Percentiles rank a stretch among this genome's conserved stretches.
Conservation (phyloP, 2,329 filamentous ascomycete species). For the Colletotrichum lini region DNA sequence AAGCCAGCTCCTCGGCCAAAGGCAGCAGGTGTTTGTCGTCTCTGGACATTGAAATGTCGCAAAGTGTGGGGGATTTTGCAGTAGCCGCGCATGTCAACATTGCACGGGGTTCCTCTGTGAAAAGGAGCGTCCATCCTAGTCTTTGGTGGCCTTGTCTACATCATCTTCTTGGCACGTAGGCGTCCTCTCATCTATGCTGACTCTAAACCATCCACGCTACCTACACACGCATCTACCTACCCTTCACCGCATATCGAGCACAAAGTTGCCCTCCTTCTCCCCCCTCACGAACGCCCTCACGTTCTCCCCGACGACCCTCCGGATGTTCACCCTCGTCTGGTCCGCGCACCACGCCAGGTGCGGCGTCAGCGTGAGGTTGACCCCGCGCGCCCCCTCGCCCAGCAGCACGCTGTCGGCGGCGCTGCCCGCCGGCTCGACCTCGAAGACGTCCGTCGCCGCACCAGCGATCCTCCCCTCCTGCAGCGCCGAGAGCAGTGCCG, state of each 20-base stretch:
- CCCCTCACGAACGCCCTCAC: conserved; percentile 30
- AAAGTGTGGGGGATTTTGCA: conserved; percentile 20
- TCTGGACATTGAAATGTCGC: conserved; percentile 17
- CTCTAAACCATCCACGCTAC: not conserved
- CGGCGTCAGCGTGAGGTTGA: conserved; percentile 52
- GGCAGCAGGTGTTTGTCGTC: not conserved
- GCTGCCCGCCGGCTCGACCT: conserved; percentile 45
- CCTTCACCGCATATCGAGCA: conserved; percentile 33
- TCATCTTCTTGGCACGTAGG: too few relatives aligned
- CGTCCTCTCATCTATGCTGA: not conserved
- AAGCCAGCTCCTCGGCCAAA: not conserved
- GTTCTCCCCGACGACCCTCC: conserved; percentile 40
- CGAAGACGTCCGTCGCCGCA: conserved; percentile 54
- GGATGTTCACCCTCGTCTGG: conserved; percentile 41
- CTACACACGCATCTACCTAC: too few relatives aligned
- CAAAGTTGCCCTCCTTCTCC: conserved; percentile 34
- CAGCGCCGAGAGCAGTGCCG: conserved; percentile 51
- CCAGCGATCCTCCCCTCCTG: conserved; percentile 49
- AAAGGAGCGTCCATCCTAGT: not conserved
- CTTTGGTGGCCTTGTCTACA: not conserved
- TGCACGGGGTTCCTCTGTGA: not conserved
- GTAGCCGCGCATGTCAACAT: not conserved
- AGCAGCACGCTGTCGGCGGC: conserved; percentile 40
- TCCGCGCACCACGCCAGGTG: conserved; percentile 47
- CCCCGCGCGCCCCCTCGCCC: conserved; percentile 38